phyloP scores from a whole-genome alignment of 2,329 filamentous ascomycete species.

The Orbilia ellipsospora region DNA sequence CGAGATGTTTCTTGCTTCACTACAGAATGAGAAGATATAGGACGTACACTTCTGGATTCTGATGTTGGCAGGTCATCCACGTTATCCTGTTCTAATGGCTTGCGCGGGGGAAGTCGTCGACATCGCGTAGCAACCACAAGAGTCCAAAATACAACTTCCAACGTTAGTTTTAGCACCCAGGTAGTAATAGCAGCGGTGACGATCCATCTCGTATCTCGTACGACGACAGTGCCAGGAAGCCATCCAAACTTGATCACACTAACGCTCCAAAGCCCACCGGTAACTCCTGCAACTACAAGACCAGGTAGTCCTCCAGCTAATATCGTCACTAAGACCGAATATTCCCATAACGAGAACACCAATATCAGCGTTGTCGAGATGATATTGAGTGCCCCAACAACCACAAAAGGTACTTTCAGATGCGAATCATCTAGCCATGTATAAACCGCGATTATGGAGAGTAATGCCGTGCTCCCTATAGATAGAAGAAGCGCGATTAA shows the following conservation, averaged over 20 bases:
- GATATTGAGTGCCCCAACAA: conserved; percentile 36
- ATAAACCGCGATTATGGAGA: conserved; percentile 50
- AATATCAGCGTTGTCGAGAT: conserved; percentile 46
- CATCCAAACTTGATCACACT: conserved; percentile 48
- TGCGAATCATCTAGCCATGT: conserved; percentile 42
- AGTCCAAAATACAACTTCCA: conserved; percentile 53
- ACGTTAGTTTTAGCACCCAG: conserved; percentile 43
- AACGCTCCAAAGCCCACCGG: conserved; percentile 42
- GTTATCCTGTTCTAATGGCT: conserved; percentile 15
- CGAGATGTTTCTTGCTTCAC: conserved; percentile 14
- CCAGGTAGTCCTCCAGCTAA: conserved; percentile 35
- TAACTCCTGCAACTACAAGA: conserved; percentile 29
- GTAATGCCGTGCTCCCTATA: conserved; percentile 37
- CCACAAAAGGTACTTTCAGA: conserved; percentile 45
- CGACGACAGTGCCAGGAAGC: conserved; percentile 39
- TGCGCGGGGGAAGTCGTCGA: conserved; percentile 23
- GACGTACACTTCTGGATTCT: conserved; percentile 19
- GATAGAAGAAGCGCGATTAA: conserved; percentile 30
- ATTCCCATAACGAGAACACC: conserved; percentile 48
- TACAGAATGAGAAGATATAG: conserved; percentile 20
- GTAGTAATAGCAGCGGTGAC: conserved; percentile 41
- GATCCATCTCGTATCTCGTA: conserved; percentile 45
- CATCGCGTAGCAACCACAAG: conserved; percentile 34
- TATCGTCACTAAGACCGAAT: conserved; percentile 33
- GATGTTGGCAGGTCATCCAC: conserved; percentile 8